Evolutionary conservation across 2,329 filamentous ascomycete species (phyloP), one percentile per base, ranked within the genome.

Genomic region (Fusarium robinianum): DNA sequence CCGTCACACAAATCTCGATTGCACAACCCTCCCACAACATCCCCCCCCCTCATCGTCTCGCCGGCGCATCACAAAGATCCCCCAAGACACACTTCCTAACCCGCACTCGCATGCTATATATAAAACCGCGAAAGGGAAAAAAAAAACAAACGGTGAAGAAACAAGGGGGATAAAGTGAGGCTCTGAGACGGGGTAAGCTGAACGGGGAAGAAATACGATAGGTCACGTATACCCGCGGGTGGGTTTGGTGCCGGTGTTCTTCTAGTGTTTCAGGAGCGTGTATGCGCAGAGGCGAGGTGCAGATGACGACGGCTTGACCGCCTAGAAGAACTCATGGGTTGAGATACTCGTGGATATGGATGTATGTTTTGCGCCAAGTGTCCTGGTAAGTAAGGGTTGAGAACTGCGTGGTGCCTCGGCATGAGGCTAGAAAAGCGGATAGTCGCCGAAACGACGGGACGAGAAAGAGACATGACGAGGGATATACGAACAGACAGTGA

Each of bases 1-100:
- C 26, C 14, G 58, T 61, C 49, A 35, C 41, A 58, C 58, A 61
- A 54, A 61, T 61, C 58, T 61, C 55, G 58, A 61, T 61, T 61
- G 58, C 46, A 35, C 41, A 33, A 61, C 58, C 38, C 36, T 54
- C 19, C 21, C 45, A 61, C 56, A 11, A 15, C 55, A 60, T 46
- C 29, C 9, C 32, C 26, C 35, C 23, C 31, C 23, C 33, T 32
- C 37, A 29, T 25, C 41, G 10, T 26, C n/a, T 32, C 17, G 12
- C 11, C 30, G 25, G 24, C 30, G 22, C 24, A n/a, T n/a, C n/a
- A n/a, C n/a, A n/a, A n/a, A n/a, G n/a, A n/a, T n/a, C n/a, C n/a
- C n/a, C n/a, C n/a, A n/a, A n/a, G n/a, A n/a, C n/a, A n/a, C n/a
- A n/a, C n/a, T n/a, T n/a, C n/a, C n/a, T n/a, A n/a, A n/a, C n/a